A percentile compares a stretch with the other conserved stretches of the same genome.
Evolutionary conservation across 208 protist genomes (phyloP).

Genomic region (Trypanosoma theileri): DNA sequence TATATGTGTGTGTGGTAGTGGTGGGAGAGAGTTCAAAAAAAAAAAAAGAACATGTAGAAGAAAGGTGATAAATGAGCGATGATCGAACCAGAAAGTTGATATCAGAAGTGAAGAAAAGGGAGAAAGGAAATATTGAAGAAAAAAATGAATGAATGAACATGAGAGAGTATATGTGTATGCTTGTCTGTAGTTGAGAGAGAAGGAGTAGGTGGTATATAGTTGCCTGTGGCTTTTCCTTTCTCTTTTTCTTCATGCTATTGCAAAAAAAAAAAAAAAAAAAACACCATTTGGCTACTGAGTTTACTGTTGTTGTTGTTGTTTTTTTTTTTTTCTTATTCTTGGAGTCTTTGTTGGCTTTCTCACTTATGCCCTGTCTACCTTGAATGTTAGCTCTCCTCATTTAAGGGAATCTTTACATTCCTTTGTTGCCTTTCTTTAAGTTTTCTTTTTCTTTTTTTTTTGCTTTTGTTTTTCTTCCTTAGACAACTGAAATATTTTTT

Average conservation of each 20-base stretch:
- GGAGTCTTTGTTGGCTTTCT: too few relatives aligned
- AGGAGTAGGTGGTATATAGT: conserved; percentile 11
- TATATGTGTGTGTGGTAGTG: background rate
- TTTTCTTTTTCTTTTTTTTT: too few relatives aligned
- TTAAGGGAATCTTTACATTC: too few relatives aligned
- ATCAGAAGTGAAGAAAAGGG: conserved; percentile 4
- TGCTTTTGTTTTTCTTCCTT: too few relatives aligned
- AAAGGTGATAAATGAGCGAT: background rate
- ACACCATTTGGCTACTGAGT: background rate
- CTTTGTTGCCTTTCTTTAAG: too few relatives aligned
- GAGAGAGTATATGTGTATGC: background rate
- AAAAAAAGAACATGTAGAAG: conserved; percentile 2
- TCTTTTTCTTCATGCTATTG: background rate
- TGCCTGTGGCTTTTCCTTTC: conserved; percentile 5
- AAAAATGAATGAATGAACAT: conserved; percentile 10
- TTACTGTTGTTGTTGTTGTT: too few relatives aligned
- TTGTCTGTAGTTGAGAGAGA: conserved; percentile 1
- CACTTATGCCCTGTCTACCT: too few relatives aligned
- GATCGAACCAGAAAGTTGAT: background rate
- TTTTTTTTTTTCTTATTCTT: too few relatives aligned
- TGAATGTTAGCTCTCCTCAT: too few relatives aligned
- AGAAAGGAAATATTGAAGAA: conserved; percentile 8
- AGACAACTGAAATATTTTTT: too few relatives aligned
- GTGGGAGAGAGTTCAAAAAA: conserved; percentile 6
- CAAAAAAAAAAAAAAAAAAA: background rate